phyloP scores from a whole-genome alignment of 1,284 basidiomycete genomes.

The Apiotrichum siamense region DNA sequence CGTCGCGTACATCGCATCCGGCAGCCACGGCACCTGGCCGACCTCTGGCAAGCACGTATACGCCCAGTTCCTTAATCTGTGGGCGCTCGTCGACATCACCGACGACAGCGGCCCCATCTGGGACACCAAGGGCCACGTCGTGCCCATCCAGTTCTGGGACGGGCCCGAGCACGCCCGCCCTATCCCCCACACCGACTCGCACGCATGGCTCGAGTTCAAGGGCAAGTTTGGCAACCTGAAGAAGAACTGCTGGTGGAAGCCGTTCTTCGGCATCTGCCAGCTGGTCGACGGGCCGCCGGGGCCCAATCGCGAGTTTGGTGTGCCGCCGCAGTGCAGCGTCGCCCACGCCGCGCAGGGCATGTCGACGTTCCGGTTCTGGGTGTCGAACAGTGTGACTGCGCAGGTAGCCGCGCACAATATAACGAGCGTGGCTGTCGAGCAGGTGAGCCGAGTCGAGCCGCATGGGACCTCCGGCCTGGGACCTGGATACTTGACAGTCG shows the following conservation, averaged over 20 bases:
- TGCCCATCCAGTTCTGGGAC: constrained; percentile 36
- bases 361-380: constrained; percentile 29
- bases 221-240: constrained; percentile 40
- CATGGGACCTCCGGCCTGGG: no score
- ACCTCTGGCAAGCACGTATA: constrained; percentile 39
- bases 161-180: constrained; percentile 17
- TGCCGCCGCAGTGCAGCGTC: constrained; percentile 35
- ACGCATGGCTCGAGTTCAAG: constrained; percentile 37
- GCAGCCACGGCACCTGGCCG: constrained; percentile 44
- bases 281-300: constrained; percentile 36
- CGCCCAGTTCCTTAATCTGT: constrained; percentile 26
- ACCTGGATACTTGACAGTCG: no score
- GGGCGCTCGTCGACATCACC: constrained; percentile 38
- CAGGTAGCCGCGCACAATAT: constrained; percentile 17
- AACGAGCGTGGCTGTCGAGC: constrained; percentile 30
- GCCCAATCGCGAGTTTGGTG: constrained; percentile 36
- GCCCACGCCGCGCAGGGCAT: constrained; percentile 12
- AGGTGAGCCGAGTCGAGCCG: constrained; percentile 23
- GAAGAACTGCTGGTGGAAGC: constrained; percentile 38
- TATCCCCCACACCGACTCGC: constrained; percentile 22
- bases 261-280: constrained; percentile 34
- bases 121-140: constrained; percentile 38
- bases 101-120: constrained; percentile 41
- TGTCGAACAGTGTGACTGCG: constrained; percentile 17
- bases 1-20: constrained; percentile 39